A percentile compares a stretch with the other conserved stretches of the same genome.
These are phyloP conservation scores for Linum usitatissimum DNA, from an alignment of 345 rosid genomes.

Conservation along the genomic window DNA sequence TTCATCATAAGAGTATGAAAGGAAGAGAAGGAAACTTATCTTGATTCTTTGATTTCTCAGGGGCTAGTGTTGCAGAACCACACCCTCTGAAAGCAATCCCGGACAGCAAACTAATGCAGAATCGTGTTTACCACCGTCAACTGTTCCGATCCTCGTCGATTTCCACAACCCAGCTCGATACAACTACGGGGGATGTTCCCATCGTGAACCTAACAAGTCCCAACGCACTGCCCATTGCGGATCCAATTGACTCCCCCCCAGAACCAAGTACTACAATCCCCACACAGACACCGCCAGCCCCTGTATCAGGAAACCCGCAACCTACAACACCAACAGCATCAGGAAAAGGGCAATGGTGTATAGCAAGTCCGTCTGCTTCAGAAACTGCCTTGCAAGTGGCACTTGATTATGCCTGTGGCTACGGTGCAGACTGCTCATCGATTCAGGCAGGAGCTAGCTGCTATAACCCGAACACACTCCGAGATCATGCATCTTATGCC, in stretches of 20 bases:
- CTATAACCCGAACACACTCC: constrained; percentile 57
- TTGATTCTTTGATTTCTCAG: constrained; percentile 29
- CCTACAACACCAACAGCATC: constrained; percentile 25
- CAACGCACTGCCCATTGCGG: constrained; percentile 6
- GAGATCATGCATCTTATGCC: constrained; percentile 86
- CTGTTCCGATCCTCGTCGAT: constrained; percentile 21
- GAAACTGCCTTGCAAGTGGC: constrained; percentile 85
- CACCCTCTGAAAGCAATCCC: constrained; percentile 24
- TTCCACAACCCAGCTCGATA: constrained; percentile 24
- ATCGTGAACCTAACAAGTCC: constrained; percentile 66
- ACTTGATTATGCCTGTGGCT: constrained; percentile 91
- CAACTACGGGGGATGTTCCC: constrained; percentile 29
- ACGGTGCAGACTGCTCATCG: constrained; percentile 80
- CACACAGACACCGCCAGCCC: constrained; percentile 10
- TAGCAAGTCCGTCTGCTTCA: constrained; percentile 65
- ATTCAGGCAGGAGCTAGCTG: constrained; percentile 67
- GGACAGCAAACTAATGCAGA: constrained; percentile 12
- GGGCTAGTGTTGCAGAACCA: constrained; percentile 32
- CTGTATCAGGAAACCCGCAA: constrained; percentile 6
- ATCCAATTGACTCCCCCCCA: constrained; percentile 6
- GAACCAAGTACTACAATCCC: constrained; percentile 20
- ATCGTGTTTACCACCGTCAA: no score
- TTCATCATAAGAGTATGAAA: constrained; percentile 4
- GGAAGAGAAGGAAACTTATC: constrained; percentile 11
- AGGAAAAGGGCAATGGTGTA: constrained; percentile 69